These are phyloP conservation scores for Picochlorum sp. DNA, from an alignment of 139 green algal species.

Conservation along the genomic window DNA sequence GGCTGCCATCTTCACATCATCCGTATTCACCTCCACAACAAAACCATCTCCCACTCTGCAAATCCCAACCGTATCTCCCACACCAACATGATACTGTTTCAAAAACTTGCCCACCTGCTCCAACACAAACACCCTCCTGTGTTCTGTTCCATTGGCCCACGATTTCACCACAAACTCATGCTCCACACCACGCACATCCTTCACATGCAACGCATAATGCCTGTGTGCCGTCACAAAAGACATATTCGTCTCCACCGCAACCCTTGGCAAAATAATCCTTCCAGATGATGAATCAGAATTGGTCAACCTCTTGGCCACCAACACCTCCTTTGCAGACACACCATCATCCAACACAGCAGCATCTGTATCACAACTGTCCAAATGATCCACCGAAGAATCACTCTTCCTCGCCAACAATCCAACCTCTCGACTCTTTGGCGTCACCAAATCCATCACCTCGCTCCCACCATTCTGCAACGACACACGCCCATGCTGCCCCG, in stretches of 20 bases:
- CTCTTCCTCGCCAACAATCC: no score
- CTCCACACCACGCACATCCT: slow-evolving; percentile 14
- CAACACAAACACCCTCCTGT: slow-evolving; percentile 67
- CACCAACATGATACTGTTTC: slow-evolving; percentile 28
- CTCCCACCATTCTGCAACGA: no score
- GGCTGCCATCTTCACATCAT: background rate
- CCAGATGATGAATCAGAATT: slow-evolving; percentile 45
- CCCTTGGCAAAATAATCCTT: slow-evolving; percentile 63
- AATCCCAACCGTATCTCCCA: slow-evolving; percentile 56
- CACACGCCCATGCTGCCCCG: no score
- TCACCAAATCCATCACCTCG: no score
- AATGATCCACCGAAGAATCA: no score
- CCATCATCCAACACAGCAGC: slow-evolving; percentile 1
- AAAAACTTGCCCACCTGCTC: slow-evolving; percentile 46
- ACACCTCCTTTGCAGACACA: slow-evolving; percentile 24
- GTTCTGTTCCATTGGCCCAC: slow-evolving; percentile 64
- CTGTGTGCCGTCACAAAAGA: slow-evolving; percentile 27
- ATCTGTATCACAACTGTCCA: background rate
- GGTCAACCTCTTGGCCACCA: slow-evolving; percentile 68
- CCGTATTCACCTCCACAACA: slow-evolving; percentile 46
- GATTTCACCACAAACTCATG: slow-evolving; percentile 54
- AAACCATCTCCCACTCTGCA: slow-evolving; percentile 38
- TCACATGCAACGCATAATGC: slow-evolving; percentile 35
- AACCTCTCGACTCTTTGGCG: no score
- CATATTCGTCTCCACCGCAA: slow-evolving; percentile 46